Conservation (phyloP, 2,329 filamentous ascomycete species). For the Talaromyces rugulosus region DNA sequence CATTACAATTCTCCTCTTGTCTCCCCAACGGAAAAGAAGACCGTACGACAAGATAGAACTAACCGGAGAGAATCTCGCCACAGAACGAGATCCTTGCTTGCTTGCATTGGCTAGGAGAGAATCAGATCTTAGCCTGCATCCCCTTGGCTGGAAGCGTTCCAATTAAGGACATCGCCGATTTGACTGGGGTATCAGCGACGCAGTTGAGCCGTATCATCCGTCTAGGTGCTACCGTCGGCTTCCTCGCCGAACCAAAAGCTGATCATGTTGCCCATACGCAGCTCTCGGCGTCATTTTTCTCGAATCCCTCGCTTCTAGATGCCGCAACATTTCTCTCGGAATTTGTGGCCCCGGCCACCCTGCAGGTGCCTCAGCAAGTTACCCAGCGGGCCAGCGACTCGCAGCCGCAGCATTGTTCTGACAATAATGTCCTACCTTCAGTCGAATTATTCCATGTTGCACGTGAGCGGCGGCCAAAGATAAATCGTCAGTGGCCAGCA, state of each 20-base stretch:
- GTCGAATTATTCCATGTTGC: neutral
- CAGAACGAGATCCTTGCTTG: slow-evolving; percentile 34
- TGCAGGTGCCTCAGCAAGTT: slow-evolving; percentile 27
- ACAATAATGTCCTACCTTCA: neutral
- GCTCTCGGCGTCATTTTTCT: slow-evolving; percentile 37
- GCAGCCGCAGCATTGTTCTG: neutral
- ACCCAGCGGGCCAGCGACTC: neutral
- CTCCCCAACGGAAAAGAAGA: neutral
- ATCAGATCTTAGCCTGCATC: slow-evolving; percentile 44
- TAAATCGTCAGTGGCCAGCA: neutral
- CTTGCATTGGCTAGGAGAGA: slow-evolving; percentile 42
- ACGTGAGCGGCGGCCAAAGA: neutral
- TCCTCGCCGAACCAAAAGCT: slow-evolving; percentile 30
- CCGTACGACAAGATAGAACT: neutral
- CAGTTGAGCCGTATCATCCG: slow-evolving; percentile 35
- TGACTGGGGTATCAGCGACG: slow-evolving; percentile 35
- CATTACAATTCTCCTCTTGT: neutral
- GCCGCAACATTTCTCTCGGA: slow-evolving; percentile 38
- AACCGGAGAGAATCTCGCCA: neutral
- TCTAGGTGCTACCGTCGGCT: slow-evolving; percentile 30
- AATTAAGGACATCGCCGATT: slow-evolving; percentile 39
- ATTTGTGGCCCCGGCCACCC: slow-evolving; percentile 29
- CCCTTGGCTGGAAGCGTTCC: slow-evolving; percentile 34
- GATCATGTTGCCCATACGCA: slow-evolving; percentile 35
- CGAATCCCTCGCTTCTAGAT: slow-evolving; percentile 30